These are phyloP conservation scores for Spergularia marina DNA, from an alignment of 148 eudicot species.

Conservation along the genomic window DNA sequence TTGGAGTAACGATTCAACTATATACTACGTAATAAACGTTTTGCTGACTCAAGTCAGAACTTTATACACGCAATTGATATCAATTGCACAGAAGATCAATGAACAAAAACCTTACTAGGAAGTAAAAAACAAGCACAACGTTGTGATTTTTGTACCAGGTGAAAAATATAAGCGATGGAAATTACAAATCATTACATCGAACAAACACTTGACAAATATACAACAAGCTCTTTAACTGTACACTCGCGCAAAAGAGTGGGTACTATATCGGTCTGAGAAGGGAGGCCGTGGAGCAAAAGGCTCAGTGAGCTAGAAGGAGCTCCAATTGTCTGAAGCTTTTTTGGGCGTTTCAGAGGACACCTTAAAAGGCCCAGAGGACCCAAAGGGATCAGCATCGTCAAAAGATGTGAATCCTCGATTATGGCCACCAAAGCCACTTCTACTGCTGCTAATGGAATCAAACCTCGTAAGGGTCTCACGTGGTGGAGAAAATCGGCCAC, in stretches of 20 bases:
- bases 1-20: too few relatives aligned
- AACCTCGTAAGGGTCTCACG: constrained; percentile 65
- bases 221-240: background rate
- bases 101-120: background rate
- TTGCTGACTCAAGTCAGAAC: too few relatives aligned
- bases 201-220: background rate
- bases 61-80: too few relatives aligned
- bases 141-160: background rate
- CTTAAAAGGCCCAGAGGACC: constrained; percentile 84
- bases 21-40: too few relatives aligned
- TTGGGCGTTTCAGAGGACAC: constrained; percentile 66
- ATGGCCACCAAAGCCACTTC: constrained; percentile 53
- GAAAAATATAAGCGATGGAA: background rate
- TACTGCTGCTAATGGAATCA: constrained; percentile 72
- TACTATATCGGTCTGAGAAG: background rate
- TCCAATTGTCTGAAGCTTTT: constrained; percentile 73
- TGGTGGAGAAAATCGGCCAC: constrained; percentile 48
- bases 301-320: background rate
- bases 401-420: constrained; percentile 69
- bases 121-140: background rate
- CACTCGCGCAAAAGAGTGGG: background rate
- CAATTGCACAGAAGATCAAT: too few relatives aligned
- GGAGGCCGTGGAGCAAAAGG: background rate
- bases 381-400: constrained; percentile 86
- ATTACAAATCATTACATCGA: background rate